A percentile compares a stretch with the other conserved stretches of the same genome.
Evolutionary conservation across 208 protist species (phyloP).

Genomic region (Acanthamoeba triangularis): DNA sequence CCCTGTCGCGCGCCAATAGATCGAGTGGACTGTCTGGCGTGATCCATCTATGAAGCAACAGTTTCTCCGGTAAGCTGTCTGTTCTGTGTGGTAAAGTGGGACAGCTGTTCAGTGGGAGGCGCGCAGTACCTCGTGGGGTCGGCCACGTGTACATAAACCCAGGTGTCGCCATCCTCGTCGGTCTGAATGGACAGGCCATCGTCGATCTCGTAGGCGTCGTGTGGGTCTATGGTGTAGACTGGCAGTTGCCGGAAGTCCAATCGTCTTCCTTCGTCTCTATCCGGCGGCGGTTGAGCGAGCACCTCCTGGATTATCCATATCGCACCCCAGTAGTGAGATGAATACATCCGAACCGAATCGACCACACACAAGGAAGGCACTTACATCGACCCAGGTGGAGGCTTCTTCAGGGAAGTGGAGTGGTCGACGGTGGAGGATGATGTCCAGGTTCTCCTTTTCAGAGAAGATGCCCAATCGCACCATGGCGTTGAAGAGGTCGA

Average conservation of each 20-base stretch:
- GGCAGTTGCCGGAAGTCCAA: conserved; percentile 10
- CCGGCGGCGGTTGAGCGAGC: conserved; percentile 25
- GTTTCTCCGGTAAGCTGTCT: neutral
- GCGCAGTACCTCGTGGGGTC: conserved; percentile 42
- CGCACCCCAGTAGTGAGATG: neutral
- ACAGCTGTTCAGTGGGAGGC: neutral
- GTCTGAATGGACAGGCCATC: conserved; percentile 22
- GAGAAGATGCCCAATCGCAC: conserved; percentile 6
- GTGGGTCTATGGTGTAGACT: conserved; percentile 30
- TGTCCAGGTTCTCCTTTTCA: conserved; percentile 41
- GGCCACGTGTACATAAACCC: conserved; percentile 55
- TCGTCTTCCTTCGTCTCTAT: neutral
- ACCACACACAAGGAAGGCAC: neutral
- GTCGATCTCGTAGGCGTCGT: conserved; percentile 50
- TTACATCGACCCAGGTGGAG: neutral
- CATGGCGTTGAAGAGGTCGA: conserved; percentile 23
- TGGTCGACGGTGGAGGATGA: conserved; percentile 9
- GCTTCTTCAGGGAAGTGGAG: conserved; percentile 46
- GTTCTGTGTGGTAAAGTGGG: neutral
- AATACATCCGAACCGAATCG: neutral
- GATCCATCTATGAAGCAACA: neutral
- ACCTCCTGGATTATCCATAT: neutral
- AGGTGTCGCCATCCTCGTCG: neutral
- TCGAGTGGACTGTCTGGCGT: neutral
- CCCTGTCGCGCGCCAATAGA: neutral